phyloP scores from a whole-genome alignment of 2,329 filamentous ascomycete genomes.

The Aureobasidium sp. region DNA sequence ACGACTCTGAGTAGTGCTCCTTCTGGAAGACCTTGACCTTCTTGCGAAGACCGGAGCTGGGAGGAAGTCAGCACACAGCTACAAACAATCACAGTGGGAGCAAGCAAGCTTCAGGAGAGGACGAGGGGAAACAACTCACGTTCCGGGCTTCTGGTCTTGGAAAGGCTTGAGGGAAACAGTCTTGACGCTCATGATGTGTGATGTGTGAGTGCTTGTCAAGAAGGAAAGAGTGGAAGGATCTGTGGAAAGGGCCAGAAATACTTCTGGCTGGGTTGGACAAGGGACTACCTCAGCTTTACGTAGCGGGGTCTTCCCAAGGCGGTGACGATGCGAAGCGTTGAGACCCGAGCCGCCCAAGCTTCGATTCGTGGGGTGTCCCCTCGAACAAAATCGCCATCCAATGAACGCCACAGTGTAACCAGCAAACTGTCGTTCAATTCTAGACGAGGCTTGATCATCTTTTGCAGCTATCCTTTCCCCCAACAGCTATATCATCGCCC shows the following conservation, averaged over 20 bases:
- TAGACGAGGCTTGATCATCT: background rate
- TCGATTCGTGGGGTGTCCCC: background rate
- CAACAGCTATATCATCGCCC: background rate
- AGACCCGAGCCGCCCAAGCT: constrained; percentile 3
- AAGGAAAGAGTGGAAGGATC: background rate
- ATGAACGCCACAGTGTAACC: background rate
- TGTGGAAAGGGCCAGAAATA: background rate
- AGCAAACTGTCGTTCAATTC: background rate
- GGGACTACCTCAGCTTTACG: background rate
- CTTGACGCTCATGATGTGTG: constrained; percentile 57
- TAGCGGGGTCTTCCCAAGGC: constrained; percentile 4
- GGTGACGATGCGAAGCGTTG: constrained; percentile 3
- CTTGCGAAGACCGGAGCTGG: constrained; percentile 92
- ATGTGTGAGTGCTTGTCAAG: constrained; percentile 2
- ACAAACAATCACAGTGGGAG: background rate
- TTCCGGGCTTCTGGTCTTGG: constrained; percentile 96
- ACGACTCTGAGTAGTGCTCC: constrained; percentile 90
- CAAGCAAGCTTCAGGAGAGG: background rate
- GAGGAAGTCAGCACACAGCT: background rate
- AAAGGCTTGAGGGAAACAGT: constrained; percentile 79
- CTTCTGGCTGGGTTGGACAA: background rate
- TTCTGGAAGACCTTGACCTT: constrained; percentile 98
- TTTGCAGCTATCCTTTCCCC: background rate
- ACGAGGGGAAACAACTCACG: constrained; percentile 54
- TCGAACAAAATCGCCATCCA: background rate